These are phyloP conservation scores for Nakaseomyces uthaithaninus DNA, from an alignment of 1,139 yeast species.

Conservation along the genomic window DNA sequence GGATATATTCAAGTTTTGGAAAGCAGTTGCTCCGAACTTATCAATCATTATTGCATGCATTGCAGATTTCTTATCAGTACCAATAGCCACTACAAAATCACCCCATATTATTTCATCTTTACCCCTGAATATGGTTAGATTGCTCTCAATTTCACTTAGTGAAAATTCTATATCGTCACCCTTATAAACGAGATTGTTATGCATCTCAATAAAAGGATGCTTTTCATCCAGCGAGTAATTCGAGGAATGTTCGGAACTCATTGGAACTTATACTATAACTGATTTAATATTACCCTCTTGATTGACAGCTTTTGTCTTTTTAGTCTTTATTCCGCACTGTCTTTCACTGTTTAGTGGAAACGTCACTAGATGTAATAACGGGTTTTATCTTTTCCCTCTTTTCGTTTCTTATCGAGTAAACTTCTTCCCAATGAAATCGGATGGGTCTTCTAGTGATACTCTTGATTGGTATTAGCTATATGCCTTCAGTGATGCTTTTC, in stretches of 20 bases:
- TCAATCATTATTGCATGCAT: constrained; percentile 59
- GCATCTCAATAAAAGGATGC: background rate
- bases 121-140: constrained; percentile 35
- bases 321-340: no score
- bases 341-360: no score
- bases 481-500: no score
- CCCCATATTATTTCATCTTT: constrained; percentile 48
- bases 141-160: constrained; percentile 25
- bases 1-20: constrained; percentile 53
- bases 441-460: no score
- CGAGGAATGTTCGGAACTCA: constrained; percentile 3
- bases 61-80: constrained; percentile 31
- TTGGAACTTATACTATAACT: background rate
- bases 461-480: no score
- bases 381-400: no score
- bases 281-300: background rate
- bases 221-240: background rate
- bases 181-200: background rate
- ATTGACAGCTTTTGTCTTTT: background rate
- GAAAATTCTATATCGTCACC: constrained; percentile 9
- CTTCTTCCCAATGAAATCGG: no score
- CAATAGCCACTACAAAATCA: constrained; percentile 44
- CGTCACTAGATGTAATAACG: no score
- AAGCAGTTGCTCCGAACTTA: constrained; percentile 59
- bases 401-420: no score